phyloP scores from a whole-genome alignment of 1,284 basidiomycete species.

The Leccinum subrobustum region DNA sequence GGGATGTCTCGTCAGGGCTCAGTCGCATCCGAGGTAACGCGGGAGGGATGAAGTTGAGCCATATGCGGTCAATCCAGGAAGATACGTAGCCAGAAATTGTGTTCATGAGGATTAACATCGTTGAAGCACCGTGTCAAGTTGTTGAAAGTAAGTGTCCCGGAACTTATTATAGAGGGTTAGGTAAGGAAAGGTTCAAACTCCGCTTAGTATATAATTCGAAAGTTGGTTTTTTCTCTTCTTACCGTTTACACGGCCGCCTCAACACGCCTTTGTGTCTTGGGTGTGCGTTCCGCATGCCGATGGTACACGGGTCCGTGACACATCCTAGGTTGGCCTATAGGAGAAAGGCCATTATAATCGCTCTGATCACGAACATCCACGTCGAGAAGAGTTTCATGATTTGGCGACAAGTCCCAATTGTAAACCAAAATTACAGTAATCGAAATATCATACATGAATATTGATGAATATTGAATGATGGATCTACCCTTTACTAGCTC shows the following conservation, averaged over 20 bases:
- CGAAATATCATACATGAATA: background rate
- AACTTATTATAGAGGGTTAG: background rate
- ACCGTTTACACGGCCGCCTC: slow-evolving; percentile 41
- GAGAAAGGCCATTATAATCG: slow-evolving; percentile 69
- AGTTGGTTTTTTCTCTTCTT: slow-evolving; percentile 3
- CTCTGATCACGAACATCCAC: slow-evolving; percentile 66
- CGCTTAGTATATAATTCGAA: slow-evolving; percentile 22
- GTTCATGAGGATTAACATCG: background rate
- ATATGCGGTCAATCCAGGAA: slow-evolving; percentile 28
- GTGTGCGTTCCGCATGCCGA: slow-evolving; percentile 57
- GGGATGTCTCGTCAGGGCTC: slow-evolving; percentile 42
- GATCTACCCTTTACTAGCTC: slow-evolving; percentile 21
- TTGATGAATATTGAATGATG: background rate
- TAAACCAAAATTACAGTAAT: background rate
- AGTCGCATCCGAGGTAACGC: slow-evolving; percentile 58
- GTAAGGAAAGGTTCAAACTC: slow-evolving; percentile 17
- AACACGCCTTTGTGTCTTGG: slow-evolving; percentile 44
- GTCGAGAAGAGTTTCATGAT: slow-evolving; percentile 80
- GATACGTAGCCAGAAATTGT: background rate
- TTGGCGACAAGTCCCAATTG: slow-evolving; percentile 50
- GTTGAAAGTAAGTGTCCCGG: too few species aligned
- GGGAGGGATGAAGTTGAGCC: slow-evolving; percentile 31
- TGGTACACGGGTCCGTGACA: slow-evolving; percentile 43
- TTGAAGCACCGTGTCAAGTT: background rate
- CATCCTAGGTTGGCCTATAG: slow-evolving; percentile 51